phyloP scores from a whole-genome alignment of 108 stramenopile species.

The Cylindrotheca closterium region DNA sequence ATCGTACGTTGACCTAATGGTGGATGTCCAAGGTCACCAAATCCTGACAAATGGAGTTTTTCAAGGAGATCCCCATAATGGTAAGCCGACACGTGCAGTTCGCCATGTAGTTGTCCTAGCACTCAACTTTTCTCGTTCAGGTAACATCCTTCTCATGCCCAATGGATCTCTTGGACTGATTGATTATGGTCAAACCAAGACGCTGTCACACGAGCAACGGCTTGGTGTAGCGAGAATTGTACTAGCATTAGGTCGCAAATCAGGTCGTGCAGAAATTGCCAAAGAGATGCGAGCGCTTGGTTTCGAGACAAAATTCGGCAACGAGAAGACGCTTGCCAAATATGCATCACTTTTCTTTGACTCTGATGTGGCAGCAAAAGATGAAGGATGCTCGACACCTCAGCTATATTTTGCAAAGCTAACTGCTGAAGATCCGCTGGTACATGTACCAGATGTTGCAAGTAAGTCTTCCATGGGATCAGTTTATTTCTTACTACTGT shows the following conservation, averaged over 20 bases:
- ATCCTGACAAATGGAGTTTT: slow-evolving; percentile 61
- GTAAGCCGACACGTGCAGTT: background rate
- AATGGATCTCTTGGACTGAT: slow-evolving; percentile 65
- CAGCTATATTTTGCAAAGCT: slow-evolving; percentile 59
- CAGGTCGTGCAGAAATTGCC: slow-evolving; percentile 28
- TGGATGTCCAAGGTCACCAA: slow-evolving; percentile 76
- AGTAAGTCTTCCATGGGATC: slow-evolving; percentile 19
- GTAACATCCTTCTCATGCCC: slow-evolving; percentile 52
- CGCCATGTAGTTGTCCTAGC: background rate
- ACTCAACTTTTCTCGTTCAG: slow-evolving; percentile 2
- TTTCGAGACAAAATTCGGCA: slow-evolving; percentile 41
- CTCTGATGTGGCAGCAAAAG: slow-evolving; percentile 46
- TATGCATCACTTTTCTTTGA: slow-evolving; percentile 69
- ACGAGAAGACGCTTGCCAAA: slow-evolving; percentile 47
- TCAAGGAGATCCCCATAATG: slow-evolving; percentile 68
- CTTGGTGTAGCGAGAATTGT: slow-evolving; percentile 56
- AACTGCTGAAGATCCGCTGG: slow-evolving; percentile 52
- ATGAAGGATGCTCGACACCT: slow-evolving; percentile 57
- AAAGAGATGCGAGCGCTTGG: slow-evolving; percentile 62
- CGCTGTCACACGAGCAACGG: slow-evolving; percentile 44
- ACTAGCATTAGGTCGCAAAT: slow-evolving; percentile 35
- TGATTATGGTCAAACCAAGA: slow-evolving; percentile 71
- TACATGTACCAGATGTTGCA: slow-evolving; percentile 64
- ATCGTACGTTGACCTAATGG: slow-evolving; percentile 43
- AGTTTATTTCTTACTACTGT: too few species aligned